phyloP scores from a whole-genome alignment of 2,329 filamentous ascomycete genomes.

The Verticillium dahliae region DNA sequence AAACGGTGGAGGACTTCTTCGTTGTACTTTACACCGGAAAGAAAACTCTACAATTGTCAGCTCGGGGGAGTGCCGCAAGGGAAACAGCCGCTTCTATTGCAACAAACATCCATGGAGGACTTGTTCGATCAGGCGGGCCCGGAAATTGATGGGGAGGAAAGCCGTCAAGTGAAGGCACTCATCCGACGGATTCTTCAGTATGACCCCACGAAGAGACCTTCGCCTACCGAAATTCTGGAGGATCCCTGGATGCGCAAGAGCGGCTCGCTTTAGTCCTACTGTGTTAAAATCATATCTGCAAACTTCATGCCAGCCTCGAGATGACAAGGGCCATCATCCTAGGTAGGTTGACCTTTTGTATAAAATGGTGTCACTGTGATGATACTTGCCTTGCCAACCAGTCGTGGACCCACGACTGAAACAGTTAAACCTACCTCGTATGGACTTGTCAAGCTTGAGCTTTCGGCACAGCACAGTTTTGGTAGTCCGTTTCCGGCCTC shows the following conservation, averaged over 20 bases:
- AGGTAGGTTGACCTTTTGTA: no score
- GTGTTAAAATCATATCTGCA: no score
- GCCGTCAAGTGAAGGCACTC: slow-evolving; percentile 16
- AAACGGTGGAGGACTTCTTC: slow-evolving; percentile 17
- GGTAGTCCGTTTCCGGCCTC: no score
- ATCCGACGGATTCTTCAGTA: slow-evolving; percentile 23
- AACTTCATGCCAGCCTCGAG: no score
- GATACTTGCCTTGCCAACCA: no score
- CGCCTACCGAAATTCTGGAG: slow-evolving; percentile 17
- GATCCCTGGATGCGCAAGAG: slow-evolving; percentile 21
- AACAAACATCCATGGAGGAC: slow-evolving; percentile 18
- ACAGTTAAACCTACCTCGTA: no score
- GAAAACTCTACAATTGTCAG: slow-evolving; percentile 16
- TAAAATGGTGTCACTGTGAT: no score
- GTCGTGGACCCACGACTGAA: no score
- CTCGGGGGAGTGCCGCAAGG: slow-evolving; percentile 16
- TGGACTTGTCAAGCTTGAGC: no score
- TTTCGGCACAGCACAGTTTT: no score
- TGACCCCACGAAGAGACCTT: slow-evolving; percentile 19
- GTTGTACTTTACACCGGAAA: slow-evolving; percentile 18
- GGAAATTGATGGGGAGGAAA: slow-evolving; percentile 17
- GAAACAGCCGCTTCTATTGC: slow-evolving; percentile 14
- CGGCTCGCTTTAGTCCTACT: no score
- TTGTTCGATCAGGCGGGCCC: slow-evolving; percentile 16
- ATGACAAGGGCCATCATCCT: no score